Conservation (phyloP, 805 yeast genomes). For the Metschnikowia lachancei region DNA sequence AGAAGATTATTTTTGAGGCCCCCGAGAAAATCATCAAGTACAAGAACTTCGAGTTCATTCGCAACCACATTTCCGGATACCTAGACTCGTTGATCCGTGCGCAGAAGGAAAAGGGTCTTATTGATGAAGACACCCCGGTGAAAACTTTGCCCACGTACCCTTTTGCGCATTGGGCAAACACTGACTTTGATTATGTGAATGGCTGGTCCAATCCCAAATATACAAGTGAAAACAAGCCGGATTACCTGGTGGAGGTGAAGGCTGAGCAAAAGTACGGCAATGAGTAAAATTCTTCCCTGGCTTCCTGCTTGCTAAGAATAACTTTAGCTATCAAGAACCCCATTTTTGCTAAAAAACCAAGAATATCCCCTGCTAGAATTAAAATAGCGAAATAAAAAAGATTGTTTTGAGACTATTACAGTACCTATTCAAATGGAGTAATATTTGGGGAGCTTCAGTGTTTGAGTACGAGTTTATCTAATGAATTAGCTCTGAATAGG, state of each 20-base stretch:
- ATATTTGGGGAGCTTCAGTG: no score
- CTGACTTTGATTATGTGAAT: constrained; percentile 38
- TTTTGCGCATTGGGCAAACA: constrained; percentile 55
- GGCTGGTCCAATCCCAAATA: constrained; percentile 42
- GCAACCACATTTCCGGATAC: constrained; percentile 59
- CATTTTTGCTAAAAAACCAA: background rate
- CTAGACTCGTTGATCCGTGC: constrained; percentile 55
- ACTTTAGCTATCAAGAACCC: background rate
- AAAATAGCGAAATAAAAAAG: no score
- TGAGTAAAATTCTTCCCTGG: constrained; percentile 11
- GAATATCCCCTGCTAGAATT: no score
- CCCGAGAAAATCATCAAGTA: constrained; percentile 65
- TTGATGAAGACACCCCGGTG: constrained; percentile 52
- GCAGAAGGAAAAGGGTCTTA: constrained; percentile 56
- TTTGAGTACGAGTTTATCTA: no score
- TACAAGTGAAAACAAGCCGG: constrained; percentile 22
- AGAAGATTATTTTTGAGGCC: constrained; percentile 61
- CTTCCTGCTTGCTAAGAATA: background rate
- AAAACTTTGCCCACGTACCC: constrained; percentile 62
- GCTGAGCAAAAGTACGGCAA: constrained; percentile 19
- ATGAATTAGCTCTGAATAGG: no score
- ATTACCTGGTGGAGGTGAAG: constrained; percentile 25
- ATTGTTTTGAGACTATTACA: no score
- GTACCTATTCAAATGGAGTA: no score
- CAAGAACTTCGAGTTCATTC: constrained; percentile 55